Conservation (phyloP, 2,329 filamentous ascomycete genomes). For the Endocalyx cinctus region DNA sequence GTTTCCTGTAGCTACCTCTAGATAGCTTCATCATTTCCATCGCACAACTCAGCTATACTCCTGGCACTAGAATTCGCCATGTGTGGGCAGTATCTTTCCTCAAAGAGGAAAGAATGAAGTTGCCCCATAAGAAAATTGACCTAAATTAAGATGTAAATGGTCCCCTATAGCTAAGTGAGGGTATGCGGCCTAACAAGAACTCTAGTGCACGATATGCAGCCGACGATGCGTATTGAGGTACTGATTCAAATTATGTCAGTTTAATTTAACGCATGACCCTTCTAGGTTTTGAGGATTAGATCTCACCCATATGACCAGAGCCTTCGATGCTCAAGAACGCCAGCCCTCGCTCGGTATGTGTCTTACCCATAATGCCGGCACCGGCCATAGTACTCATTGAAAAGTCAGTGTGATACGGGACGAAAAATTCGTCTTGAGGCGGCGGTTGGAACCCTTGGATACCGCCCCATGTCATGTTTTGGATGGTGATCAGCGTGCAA, state of each 20-base stretch:
- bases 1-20: too few species aligned
- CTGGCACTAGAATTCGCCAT: too few species aligned
- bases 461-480: slow-evolving; percentile 79
- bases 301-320: slow-evolving; percentile 65
- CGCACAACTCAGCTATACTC: too few species aligned
- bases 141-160: slow-evolving; percentile 23
- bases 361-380: slow-evolving; percentile 63
- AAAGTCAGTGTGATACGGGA: slow-evolving; percentile 57
- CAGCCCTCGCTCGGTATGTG: slow-evolving; percentile 69
- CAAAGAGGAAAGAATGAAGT: too few species aligned
- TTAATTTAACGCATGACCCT: too few species aligned
- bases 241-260: too few species aligned
- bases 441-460: slow-evolving; percentile 61
- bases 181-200: slow-evolving; percentile 67
- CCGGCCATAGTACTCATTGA: slow-evolving; percentile 56
- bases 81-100: too few species aligned
- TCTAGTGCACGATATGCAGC: slow-evolving; percentile 70
- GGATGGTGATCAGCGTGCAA: slow-evolving; percentile 66
- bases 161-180: slow-evolving; percentile 25
- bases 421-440: slow-evolving; percentile 61
- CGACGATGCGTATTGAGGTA: slow-evolving; percentile 63
- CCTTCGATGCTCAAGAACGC: slow-evolving; percentile 63
- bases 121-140: too few species aligned
- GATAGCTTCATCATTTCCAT: too few species aligned
- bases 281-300: too few species aligned